Base-by-base conservation (phyloP, 2,329 filamentous ascomycete species). In the Metarhizium anisopliae region DNA sequence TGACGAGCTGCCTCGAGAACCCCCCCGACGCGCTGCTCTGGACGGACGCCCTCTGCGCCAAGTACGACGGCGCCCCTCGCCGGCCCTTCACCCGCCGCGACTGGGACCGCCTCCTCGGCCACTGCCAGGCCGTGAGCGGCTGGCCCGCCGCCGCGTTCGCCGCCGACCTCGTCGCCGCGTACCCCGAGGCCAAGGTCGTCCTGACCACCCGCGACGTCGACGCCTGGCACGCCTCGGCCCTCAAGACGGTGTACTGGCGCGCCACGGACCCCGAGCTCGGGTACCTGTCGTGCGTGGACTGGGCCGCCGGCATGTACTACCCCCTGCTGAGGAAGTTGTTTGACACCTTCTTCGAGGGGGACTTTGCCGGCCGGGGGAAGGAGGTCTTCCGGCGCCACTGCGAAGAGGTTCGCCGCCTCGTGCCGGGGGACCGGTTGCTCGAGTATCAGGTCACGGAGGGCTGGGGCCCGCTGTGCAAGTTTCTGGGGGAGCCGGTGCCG, bases 251-350 rank as follows among this genome's bases (percentile, higher is more conserved):
- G 36, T 80, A 80, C 73, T 86, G 83, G 84, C 80, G 84, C 53
- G 83, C 78, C 52, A 85, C 79, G 29, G 84, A 87, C 66, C 79
- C 77, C 4, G 83, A 86, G 70, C 75, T 68, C 47, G 63, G 63
- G 40, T 68, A 66, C 65, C 60, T 75, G 4, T 66, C 66, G 8
- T 55, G 64, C 56, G 64, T 70, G 61, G 81, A 80, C 71, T 87
- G 84, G 84, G 84, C 80, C 25, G 83, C 84, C 7, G 74, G 79
- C 66, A 81, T 86, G 74, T 86, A 87, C 73, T 80, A 86, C 67
- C 84, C 83, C 43, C 87, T 87, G 84, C 76, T 87, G 56, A 76
- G 77, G 67, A 85, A 84, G 69, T 86, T 87, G 74, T 87, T 85
- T 72, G 78, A 83, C 62, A 79, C 77, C 55, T 87, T 86, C 70